Base-by-base conservation (phyloP, 148 eudicot species). In the Pouteria glomerata region DNA sequence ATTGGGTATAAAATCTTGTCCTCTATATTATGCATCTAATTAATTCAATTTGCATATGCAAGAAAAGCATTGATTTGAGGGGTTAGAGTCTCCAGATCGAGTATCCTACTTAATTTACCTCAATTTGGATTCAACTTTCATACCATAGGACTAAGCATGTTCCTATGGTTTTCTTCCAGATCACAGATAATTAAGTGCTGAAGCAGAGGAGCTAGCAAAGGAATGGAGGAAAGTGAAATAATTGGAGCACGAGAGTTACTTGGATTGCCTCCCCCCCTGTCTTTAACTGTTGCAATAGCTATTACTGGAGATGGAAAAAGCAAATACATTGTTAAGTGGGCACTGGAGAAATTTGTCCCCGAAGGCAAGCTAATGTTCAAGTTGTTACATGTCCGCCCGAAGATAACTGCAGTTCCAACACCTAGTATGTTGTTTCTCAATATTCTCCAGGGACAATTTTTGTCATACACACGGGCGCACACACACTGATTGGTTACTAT, bases 351-450 rank as follows among this genome's bases (percentile, higher is more conserved):
- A 66, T 91, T 87, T 77, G 75, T 79, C 59, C 81, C 84, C 0
- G 91, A 89, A 67, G 88, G 85, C 3, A 76, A 77, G 24, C 75
- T 88, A 48, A 35, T 77, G 45, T 94, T 94, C 89, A 91, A 82
- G 81, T 67, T 94, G 75, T 55, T 91, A 11, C 86, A 89, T 76
- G 87, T 94, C 57, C 89, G 84, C 34, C 97, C 97, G 6, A 75
- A 53, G 67, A 89, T 94, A 35, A 82, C 78, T 8, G 58, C 82
- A 37, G 88, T 94, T 33, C 98, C 98, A 33, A 91, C 96, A n/a
- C 90, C 97, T 27, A 86, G 98, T 94, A 88, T 35, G 15, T 31
- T 16, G 42, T 44, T 70, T 67, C 16, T 12, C 15, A 33, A 21
- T 61, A 0, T 27, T 15, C n/a, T 35, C 39, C 3, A 15, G 24